Base-by-base conservation (phyloP, 2,329 filamentous ascomycete species). In the Gliomastix tumulicola region DNA sequence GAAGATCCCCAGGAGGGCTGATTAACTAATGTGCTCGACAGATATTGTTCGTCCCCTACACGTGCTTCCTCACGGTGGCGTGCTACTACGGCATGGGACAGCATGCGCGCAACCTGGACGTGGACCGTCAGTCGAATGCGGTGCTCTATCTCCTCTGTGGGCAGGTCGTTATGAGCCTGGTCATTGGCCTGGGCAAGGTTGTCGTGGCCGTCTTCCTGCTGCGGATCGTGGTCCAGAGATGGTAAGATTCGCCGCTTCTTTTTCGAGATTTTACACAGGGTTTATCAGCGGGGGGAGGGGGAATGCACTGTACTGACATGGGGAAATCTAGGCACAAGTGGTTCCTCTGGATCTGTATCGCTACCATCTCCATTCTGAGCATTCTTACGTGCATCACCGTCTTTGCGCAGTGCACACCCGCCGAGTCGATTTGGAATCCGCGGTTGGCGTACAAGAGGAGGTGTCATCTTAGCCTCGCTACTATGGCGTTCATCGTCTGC, bases 321-420 rank as follows among this genome's bases (percentile, higher is more conserved):
- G n/a, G n/a, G n/a, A n/a, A n/a, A 4, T 1, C 25, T 13, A 35
- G 34, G 34, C 34, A 35, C 16, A 21, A 22, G 5, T 23, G 20
- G 15, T 35, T 35, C 17, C 34, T 35, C 5, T 30, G 34, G 34
- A 17, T 35, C 15, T 35, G 34, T 15, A 35, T 35, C 17, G 34
- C n/a, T 4, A 27, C 21, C n/a, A 35, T 35, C 21, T 25, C 27
- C 21, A 6, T 35, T 3, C n/a, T 35, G 10, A 35, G 34, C n/a
- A 4, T 28, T 28, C 19, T 35, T 21, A 21, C 27, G 3, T 18
- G 20, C 4, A 35, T 18, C 15, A 7, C 34, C 9, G 21, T 35
- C 6, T 35, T 35, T 28, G 22, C 34, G 12, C 34, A 35, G 16
- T 35, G 34, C 23, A 27, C 34, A 13, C 34, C 34, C 9, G 34